Evolutionary conservation across 441 rosid species (phyloP), one percentile per base, ranked within the genome.

Genomic region (Erodium texanum): DNA sequence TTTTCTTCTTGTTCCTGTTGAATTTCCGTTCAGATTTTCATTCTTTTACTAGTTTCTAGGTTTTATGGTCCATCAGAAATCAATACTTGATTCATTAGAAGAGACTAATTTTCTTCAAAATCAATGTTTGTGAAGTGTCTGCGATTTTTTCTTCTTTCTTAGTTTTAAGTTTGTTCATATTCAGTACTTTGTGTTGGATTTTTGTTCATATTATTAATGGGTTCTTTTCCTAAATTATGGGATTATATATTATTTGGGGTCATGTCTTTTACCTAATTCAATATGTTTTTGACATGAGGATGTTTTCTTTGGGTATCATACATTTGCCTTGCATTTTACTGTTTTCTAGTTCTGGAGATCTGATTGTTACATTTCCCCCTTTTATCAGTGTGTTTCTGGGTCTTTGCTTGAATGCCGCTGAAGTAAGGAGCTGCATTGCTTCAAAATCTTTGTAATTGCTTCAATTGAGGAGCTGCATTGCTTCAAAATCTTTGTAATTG

Each of bases 81-180:
- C 18, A 0, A 5, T 67, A 20, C 72, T 71, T 48, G 6, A 52
- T 0, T 75, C 62, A 74, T 76, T 58, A 69, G 10, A 64, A 67
- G 74, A 32, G 78, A 62, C 71, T 78, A 79, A 73, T 82, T 77
- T 80, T 78, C 66, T 70, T 29, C 20, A 70, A 66, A 65, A 74
- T 64, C 34, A 16, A 18, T 34, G 9, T 24, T 56, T 41, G 18
- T 20, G 11, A 63, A 69, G 61, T 67, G 41, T 71, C 64, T 24
- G n/a, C 24, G 12, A 2, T 54, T 48, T 38, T 70, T 32, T 20
- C 23, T 43, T 29, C 59, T 50, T 43, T 29, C 59, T 50, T 56
- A n/a, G 16, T 54, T 16, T 41, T 66, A 24, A 64, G 15, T 50
- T 24, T 16, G 9, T 45, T 75, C 16, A 68, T 34, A 23, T 74